Evolutionary conservation across 2,329 filamentous ascomycete genomes (phyloP), one percentile per base, ranked within the genome.

Genomic region (Sarocladium strictum): DNA sequence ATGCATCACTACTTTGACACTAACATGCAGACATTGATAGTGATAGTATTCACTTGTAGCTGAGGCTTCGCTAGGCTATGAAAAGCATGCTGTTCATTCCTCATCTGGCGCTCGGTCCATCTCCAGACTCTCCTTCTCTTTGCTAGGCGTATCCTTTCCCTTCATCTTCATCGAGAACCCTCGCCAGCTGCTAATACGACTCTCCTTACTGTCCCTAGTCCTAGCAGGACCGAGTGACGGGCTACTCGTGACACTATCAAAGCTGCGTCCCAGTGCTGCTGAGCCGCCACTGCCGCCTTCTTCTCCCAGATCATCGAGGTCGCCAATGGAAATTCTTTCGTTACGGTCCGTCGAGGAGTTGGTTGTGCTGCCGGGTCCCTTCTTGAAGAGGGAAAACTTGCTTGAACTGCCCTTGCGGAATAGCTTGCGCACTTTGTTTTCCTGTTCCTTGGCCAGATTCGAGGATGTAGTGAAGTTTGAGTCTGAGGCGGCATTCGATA

Each of bases 381-480:
- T 85, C 72, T 85, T 83, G 60, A 81, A 82, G 82, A 77, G 71
- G 65, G 80, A 81, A 65, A 86, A 86, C 69, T 86, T 86, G 67
- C 80, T 77, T 6, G 81, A 83, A 65, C 81, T 85, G 51, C 83
- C 80, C 69, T 86, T 86, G 29, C 83, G 79, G 55, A 86, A 78
- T 50, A 86, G 72, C 64, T 84, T 80, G 64, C 77, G 72, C 59
- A 85, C 71, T 19, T 55, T 55, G 35, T 56, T 56, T 55, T 83
- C 73, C 61, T 79, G 80, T 15, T 53, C 32, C 50, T 38, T 53
- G 12, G 26, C 33, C 19, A 33, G 9, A 19, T 10, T 27, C 27
- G 66, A 57, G 32, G 68, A 69, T 2, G 68, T 63, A n/a, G 65
- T 69, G 17, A 70, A 59, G 11, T 70, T 68, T 2, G 67, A 64